Percentiles rank a stretch among this genome's conserved stretches.
Evolutionary conservation across 352 stramenopile species (phyloP).

Genomic region (Plasmopara viticola): DNA sequence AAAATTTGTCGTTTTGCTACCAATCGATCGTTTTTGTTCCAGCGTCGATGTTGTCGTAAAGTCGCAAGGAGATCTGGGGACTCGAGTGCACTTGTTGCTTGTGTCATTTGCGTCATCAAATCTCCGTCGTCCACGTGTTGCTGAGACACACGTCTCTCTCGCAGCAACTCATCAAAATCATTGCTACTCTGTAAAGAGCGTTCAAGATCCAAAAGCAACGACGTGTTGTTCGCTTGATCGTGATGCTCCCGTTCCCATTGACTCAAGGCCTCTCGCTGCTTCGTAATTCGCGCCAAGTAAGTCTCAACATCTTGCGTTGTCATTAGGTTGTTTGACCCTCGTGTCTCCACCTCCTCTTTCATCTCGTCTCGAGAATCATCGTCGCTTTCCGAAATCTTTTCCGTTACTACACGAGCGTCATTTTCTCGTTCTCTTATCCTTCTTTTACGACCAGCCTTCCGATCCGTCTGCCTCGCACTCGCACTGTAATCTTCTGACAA

Average conservation of each 20-base stretch:
- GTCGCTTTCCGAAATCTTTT: conserved; percentile 11
- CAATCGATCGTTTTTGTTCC: conserved; percentile 5
- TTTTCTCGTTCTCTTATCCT: conserved; percentile 8
- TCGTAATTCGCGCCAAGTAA: conserved; percentile 44
- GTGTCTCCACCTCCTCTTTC: conserved; percentile 2
- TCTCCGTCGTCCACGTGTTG: conserved; percentile 14
- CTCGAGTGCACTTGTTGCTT: conserved; percentile 21
- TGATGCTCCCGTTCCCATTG: conserved; percentile 36
- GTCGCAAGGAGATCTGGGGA: conserved; percentile 33
- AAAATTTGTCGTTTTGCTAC: conserved; percentile 20
- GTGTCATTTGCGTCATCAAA: conserved; percentile 23
- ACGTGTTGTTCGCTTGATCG: conserved; percentile 5
- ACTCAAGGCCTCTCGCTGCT: conserved; percentile 39
- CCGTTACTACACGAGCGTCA: conserved; percentile 8
- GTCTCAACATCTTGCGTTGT: conserved; percentile 46
- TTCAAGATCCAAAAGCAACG: conserved; percentile 20
- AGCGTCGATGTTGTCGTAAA: conserved; percentile 12
- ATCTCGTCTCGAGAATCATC: conserved; percentile 1
- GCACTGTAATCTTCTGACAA: conserved; percentile 33
- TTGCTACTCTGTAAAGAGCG: conserved; percentile 17
- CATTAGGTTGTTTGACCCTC: conserved; percentile 23
- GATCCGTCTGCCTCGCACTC: neutral
- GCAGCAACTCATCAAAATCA: conserved; percentile 20
- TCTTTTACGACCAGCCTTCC: neutral
- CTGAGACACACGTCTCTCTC: conserved; percentile 14